Evolutionary conservation across 768 basidiomycete species (phyloP).

Genomic region (Podaxis pistillaris): DNA sequence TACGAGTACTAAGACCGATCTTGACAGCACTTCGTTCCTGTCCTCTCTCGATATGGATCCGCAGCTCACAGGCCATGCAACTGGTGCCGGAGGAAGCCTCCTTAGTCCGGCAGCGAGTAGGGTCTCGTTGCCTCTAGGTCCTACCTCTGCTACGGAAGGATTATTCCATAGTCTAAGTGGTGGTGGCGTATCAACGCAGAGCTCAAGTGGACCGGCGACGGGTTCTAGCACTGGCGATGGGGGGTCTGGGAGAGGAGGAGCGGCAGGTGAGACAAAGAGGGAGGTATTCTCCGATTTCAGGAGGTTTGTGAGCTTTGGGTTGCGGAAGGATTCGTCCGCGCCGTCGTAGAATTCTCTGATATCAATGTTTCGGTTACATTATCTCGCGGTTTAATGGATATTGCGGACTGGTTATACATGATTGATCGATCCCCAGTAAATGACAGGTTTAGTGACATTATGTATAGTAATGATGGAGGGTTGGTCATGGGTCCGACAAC

Average conservation of each 20-base stretch:
- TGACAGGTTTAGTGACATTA: not conserved
- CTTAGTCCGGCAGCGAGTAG: constrained; percentile 67
- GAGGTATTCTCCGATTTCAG: constrained; percentile 89
- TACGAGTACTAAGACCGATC: constrained; percentile 88
- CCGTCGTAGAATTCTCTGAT: constrained; percentile 10
- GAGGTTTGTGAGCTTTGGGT: constrained; percentile 86
- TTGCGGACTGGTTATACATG: not conserved
- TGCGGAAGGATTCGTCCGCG: constrained; percentile 62
- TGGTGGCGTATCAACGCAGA: constrained; percentile 44
- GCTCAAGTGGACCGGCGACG: constrained; percentile 56
- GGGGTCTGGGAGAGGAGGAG: constrained; percentile 16
- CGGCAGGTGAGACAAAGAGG: constrained; percentile 51
- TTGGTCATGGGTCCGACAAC: not conserved
- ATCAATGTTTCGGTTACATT: constrained; percentile 11
- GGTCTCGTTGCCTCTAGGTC: constrained; percentile 48
- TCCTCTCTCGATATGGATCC: constrained; percentile 97
- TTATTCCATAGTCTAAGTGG: constrained; percentile 54
- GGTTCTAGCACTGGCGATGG: constrained; percentile 50
- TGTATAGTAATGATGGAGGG: not conserved
- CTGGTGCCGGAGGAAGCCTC: constrained; percentile 39
- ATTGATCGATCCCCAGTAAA: not conserved
- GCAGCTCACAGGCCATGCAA: constrained; percentile 37
- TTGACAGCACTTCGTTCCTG: constrained; percentile 90
- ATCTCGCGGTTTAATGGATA: not conserved
- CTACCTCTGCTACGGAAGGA: constrained; percentile 42